Conservation (phyloP, 2,329 filamentous ascomycete species). For the Penicillium sclerotigenum region DNA sequence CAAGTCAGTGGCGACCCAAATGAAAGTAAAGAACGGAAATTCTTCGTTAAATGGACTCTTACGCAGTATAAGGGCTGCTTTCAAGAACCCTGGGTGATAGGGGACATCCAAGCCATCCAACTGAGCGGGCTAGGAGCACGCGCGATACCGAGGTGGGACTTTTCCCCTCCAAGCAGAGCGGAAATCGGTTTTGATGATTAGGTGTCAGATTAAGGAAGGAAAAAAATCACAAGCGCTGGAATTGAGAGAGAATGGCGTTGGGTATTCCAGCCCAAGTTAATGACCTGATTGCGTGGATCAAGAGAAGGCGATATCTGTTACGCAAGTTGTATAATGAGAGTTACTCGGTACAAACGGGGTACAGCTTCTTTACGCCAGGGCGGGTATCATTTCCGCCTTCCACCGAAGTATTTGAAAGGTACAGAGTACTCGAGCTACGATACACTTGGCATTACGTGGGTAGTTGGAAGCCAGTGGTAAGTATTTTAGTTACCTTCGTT, state of each 20-base stretch:
- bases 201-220: neutral
- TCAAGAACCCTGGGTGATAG: constrained; percentile 21
- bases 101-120: constrained; percentile 30
- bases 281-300: constrained; percentile 24
- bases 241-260: constrained; percentile 16
- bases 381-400: constrained; percentile 4
- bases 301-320: constrained; percentile 17
- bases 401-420: neutral
- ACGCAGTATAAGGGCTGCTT: constrained; percentile 14
- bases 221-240: constrained; percentile 5
- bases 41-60: neutral
- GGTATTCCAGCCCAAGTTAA: constrained; percentile 24
- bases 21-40: neutral
- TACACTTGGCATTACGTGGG: neutral
- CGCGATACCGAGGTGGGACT: constrained; percentile 29
- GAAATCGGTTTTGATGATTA: constrained; percentile 4
- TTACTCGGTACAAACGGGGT: constrained; percentile 14
- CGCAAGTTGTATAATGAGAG: constrained; percentile 12
- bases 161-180: constrained; percentile 15
- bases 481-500: neutral
- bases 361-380: neutral
- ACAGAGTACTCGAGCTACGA: neutral
- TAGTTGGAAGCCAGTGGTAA: neutral
- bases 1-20: constrained; percentile 8
- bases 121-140: constrained; percentile 18